Base-by-base conservation (phyloP, 2,329 filamentous ascomycete genomes). In the Alternaria tenuissima region DNA sequence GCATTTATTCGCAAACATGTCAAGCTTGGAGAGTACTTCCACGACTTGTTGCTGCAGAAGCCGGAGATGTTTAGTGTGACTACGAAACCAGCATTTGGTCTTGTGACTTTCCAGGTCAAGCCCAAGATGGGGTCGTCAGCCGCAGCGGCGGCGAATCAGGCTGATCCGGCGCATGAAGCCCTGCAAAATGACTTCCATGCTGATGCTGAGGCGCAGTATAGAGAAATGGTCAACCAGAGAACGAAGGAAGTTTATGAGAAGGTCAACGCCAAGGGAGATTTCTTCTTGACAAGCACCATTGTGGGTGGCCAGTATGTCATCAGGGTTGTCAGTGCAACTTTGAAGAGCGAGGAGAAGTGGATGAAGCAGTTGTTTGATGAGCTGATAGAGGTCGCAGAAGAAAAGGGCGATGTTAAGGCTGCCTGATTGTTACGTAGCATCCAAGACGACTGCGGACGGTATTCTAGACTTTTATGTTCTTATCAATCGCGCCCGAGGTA, bases 221-320 rank as follows among this genome's bases (percentile, higher is more conserved):
- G 83, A 26, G 84, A 87, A 56, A 83, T 85, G 60, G 84, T 86
- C 12, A 93, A 95, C 67, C 81, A 79, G 20, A 73, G 91, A 11
- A 96, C 93, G 0, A 90, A 90, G 78, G 84, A 85, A 56, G 86
- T 96, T 12, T 94, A 92, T 70, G 91, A 95, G 71, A 78, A 82
- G 24, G 85, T 97, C 28, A 94, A 96, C 70, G 82, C 83, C 3
- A 82, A 86, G 7, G 92, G 92, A 1, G 88, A 92, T 77, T 91
- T 96, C 57, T 97, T 92, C 78, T 81, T 97, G 24, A 97, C 93
- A 0, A 90, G 88, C 42, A 91, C 89, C 1, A 86, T 93, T 5
- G 84, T 96, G 12, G 87, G 87, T 8, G 91, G 88, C 1, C 83
- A 88, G 20, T 92, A 92, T 77, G 89, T 91, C 2, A 96, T 98